Conservation (phyloP, 768 basidiomycete species). For the Mycena venus region DNA sequence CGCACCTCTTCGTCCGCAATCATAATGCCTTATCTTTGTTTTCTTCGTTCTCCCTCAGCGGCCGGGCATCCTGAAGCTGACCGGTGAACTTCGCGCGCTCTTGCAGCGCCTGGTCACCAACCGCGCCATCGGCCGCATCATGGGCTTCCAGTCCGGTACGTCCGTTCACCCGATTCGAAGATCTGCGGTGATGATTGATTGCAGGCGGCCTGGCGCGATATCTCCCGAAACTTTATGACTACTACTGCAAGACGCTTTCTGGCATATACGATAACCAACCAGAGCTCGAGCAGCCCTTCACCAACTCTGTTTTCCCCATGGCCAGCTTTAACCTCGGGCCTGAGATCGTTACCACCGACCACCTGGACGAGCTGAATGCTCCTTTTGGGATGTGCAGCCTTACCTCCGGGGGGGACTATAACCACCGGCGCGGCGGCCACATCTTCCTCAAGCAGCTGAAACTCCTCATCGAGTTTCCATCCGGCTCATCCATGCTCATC, state of each 20-base stretch:
- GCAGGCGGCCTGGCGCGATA: not conserved
- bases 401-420: not conserved
- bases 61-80: no score
- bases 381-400: slow-evolving; percentile 20
- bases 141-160: slow-evolving; percentile 5
- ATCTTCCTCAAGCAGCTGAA: slow-evolving; percentile 25
- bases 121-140: not conserved
- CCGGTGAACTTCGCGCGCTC: no score
- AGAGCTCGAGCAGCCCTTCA: not conserved
- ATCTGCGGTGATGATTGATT: no score
- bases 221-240: not conserved
- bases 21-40: no score
- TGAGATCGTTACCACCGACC: slow-evolving; percentile 11
- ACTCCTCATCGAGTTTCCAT: slow-evolving; percentile 34
- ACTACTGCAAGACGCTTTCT: not conserved
- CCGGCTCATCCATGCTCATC: not conserved
- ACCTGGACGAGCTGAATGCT: slow-evolving; percentile 2
- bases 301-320: not conserved
- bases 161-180: no score
- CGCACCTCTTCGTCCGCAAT: no score
- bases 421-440: slow-evolving; percentile 15
- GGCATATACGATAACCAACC: not conserved
- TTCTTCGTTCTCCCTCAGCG: no score
- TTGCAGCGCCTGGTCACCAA: no score
- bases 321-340: not conserved